A percentile compares a stretch with the other conserved stretches of the same genome.
Conservation (phyloP, 805 yeast species). For the Wickerhamiella musiphila region DNA sequence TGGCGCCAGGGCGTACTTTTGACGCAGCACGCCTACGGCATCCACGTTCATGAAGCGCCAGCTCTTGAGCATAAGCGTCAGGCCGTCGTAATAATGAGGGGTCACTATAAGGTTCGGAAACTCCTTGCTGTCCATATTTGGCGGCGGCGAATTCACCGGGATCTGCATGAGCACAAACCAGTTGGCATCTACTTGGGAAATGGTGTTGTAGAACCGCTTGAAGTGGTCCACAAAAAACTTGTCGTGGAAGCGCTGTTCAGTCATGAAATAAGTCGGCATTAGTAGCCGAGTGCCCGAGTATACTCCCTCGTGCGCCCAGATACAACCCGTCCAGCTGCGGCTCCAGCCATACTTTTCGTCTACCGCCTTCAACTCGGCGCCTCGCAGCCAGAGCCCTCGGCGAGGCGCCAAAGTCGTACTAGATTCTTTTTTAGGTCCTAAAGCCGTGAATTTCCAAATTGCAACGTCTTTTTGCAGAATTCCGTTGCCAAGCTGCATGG, state of each 20-base stretch:
- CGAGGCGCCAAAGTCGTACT: slow-evolving; percentile 41
- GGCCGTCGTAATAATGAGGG: slow-evolving; percentile 89
- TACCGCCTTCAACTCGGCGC: slow-evolving; percentile 24
- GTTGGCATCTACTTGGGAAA: slow-evolving; percentile 29
- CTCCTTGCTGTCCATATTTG: slow-evolving; percentile 38
- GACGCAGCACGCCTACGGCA: slow-evolving; percentile 73
- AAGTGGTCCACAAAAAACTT: slow-evolving; percentile 48
- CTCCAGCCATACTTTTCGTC: slow-evolving; percentile 59
- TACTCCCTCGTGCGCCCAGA: slow-evolving; percentile 65
- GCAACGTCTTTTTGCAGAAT: slow-evolving; percentile 49
- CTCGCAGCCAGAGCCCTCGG: slow-evolving; percentile 47
- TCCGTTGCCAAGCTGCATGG: slow-evolving; percentile 68
- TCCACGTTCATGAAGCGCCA: slow-evolving; percentile 81
- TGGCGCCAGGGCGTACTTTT: slow-evolving; percentile 57
- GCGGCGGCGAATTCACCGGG: slow-evolving; percentile 68
- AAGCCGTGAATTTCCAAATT: slow-evolving; percentile 45
- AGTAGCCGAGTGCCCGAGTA: slow-evolving; percentile 38
- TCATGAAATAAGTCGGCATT: slow-evolving; percentile 34
- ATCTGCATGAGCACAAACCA: slow-evolving; percentile 55
- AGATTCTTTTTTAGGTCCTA: slow-evolving; percentile 62
- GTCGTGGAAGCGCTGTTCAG: slow-evolving; percentile 31
- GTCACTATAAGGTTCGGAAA: slow-evolving; percentile 44
- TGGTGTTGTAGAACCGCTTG: slow-evolving; percentile 29
- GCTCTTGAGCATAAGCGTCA: slow-evolving; percentile 77
- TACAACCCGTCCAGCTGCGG: slow-evolving; percentile 73